These are phyloP conservation scores for Calonectria pteridis DNA, from an alignment of 2,329 filamentous ascomycete species.

Conservation along the genomic window DNA sequence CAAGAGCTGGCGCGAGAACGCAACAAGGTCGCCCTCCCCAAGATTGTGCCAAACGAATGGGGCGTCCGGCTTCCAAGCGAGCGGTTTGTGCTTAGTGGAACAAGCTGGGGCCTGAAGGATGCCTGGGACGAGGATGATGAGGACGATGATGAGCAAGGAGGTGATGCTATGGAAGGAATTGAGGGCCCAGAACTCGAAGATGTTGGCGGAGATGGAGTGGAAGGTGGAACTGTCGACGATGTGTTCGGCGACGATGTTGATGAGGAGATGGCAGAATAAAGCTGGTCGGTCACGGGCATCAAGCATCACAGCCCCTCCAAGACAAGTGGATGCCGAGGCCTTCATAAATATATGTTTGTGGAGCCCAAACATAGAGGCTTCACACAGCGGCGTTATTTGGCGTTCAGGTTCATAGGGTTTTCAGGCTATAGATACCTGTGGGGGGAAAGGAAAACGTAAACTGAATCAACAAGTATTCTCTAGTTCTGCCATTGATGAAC, in stretches of 20 bases:
- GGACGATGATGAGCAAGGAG: slow-evolving; percentile 56
- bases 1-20: slow-evolving; percentile 78
- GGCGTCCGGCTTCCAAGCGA: slow-evolving; percentile 75
- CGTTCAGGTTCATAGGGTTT: slow-evolving; percentile 25
- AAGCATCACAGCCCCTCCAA: neutral
- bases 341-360: slow-evolving; percentile 16
- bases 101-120: slow-evolving; percentile 73
- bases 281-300: slow-evolving; percentile 29
- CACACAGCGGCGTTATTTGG: slow-evolving; percentile 33
- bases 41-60: slow-evolving; percentile 74
- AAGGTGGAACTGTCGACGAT: slow-evolving; percentile 66
- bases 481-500: neutral
- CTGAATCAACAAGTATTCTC: neutral
- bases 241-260: slow-evolving; percentile 67
- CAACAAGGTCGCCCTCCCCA: slow-evolving; percentile 75
- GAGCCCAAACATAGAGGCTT: slow-evolving; percentile 1
- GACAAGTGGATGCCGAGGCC: neutral
- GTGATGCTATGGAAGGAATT: slow-evolving; percentile 64
- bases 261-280: slow-evolving; percentile 67
- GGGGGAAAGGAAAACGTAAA: neutral
- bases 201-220: slow-evolving; percentile 60
- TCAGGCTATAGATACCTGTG: slow-evolving; percentile 10
- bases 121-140: slow-evolving; percentile 66
- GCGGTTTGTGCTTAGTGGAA: slow-evolving; percentile 75
- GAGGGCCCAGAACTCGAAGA: slow-evolving; percentile 57